Evolutionary conservation across 192 early-diverging fungal genomes (phyloP), one percentile per base, ranked within the genome.

Genomic region (Coemansia sp.): DNA sequence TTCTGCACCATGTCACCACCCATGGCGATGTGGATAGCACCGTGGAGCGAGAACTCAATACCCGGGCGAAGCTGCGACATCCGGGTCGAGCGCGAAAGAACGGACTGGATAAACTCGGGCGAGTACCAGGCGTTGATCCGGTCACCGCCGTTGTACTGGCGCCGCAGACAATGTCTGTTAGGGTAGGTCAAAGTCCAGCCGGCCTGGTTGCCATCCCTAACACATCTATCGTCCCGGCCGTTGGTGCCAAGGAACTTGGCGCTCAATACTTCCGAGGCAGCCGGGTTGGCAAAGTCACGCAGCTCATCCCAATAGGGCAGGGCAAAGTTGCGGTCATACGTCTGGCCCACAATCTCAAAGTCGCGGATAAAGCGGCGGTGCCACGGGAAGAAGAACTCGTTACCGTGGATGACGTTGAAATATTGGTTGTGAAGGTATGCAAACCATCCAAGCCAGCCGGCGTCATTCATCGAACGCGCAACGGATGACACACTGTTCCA

Each of bases 281-380:
- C 62, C 16, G 77, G 74, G 69, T 74, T 76, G 72, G 74, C 70
- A 44, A 69, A 82, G 76, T 85, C 84, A 12, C 77, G 70, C 50
- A 75, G 49, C 67, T 65, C 74, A 38, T 85, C 84, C 84, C 84
- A 85, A 73, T 85, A 85, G 32, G 84, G 84, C 13, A 83, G 52
- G 37, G 43, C 74, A 68, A 85, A 76, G 11, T 22, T 39, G 12
- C 68, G 40, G 67, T 73, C 59, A 47, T 76, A 68, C 37, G 30
- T 45, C 44, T 74, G 78, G 1, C 82, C 75, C 11, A 67, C 70
- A 3, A 27, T 40, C 69, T 89, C 86, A 72, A 84, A 87, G 37
- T 75, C 75, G 30, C 58, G 60, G 34, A 83, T 24, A 59, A 77
- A 80, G 60, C 76, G 73, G 38, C 84, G 79, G 67, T 85, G 84